Evolutionary conservation across 306 rosid species (phyloP).

Genomic region (Benincasa hispida): DNA sequence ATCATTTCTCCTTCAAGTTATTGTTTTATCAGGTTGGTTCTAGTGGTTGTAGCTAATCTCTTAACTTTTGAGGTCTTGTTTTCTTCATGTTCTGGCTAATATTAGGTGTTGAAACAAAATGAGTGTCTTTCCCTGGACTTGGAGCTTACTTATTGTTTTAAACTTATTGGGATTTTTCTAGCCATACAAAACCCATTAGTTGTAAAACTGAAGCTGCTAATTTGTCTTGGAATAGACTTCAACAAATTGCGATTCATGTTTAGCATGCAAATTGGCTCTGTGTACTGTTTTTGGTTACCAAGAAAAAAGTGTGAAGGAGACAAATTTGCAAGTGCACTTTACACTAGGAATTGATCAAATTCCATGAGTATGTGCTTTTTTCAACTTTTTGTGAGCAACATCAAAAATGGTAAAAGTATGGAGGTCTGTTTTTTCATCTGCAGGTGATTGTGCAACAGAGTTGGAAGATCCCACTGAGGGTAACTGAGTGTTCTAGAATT

Average conservation of each 20-base stretch:
- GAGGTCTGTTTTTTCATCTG: neutral
- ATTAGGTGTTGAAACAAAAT: conserved; percentile 33
- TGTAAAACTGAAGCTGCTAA: neutral
- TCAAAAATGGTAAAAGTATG: neutral
- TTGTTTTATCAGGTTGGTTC: conserved; percentile 25
- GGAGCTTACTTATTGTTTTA: conserved; percentile 25
- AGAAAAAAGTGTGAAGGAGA: neutral
- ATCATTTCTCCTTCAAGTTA: conserved; percentile 12
- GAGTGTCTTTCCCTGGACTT: conserved; percentile 14
- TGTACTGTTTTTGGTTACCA: conserved; percentile 18
- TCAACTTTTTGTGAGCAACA: neutral
- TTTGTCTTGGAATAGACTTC: neutral
- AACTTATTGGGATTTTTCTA: neutral
- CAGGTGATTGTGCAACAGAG: neutral
- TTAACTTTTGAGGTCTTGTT: conserved; percentile 1
- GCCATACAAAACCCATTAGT: neutral
- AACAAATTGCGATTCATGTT: neutral
- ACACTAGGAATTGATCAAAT: neutral
- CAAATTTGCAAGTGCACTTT: neutral
- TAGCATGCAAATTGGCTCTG: neutral
- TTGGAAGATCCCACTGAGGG: neutral
- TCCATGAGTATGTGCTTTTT: neutral
- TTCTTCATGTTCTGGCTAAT: neutral
- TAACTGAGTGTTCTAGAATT: neutral
- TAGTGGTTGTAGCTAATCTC: conserved; percentile 34